Evolutionary conservation across 495 filamentous ascomycete species (phyloP), one percentile per base, ranked within the genome.

Genomic region (Cladorrhinum samala): DNA sequence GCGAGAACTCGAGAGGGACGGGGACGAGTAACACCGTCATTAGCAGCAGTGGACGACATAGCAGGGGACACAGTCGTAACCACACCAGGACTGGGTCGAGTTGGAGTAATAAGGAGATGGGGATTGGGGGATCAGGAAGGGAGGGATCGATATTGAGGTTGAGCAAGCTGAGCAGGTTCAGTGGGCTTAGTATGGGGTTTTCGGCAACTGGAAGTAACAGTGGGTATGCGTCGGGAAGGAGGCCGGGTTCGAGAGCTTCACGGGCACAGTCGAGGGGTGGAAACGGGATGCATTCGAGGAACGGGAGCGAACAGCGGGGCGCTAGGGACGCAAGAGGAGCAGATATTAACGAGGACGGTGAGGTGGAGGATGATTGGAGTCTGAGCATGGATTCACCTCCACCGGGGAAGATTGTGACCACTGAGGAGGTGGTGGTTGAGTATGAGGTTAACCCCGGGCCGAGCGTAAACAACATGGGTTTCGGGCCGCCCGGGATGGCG

Each of bases 11-110:
- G 1, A 41, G 38, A 46, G 61, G 61, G 6, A 63, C 61, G 8
- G 61, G 61, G 6, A 49, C 57, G 9, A 60, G 52, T 45, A 58
- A 48, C 42, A 63, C 61, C 1, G 52, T 63, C 43, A 63, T 63
- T 44, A 58, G 52, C 27, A 33, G 27, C 6, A 33, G 27, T 33
- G 11, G 27, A 33, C n/a, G n/a, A n/a, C n/a, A n/a, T n/a, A 33
- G 27, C 27, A 33, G 27, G 11, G 11, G 11, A 5, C 27, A 33
- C 27, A 33, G 27, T 11, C 27, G 55, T 11, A 56, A 42, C 14
- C 60, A 55, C 48, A 58, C 47, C 33, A 52, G 46, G n/a, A 46
- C 41, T 16, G 51, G 52, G 2, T 55, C 44, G 50, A 58, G 54
- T 6, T 47, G 45, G 45, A 47, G 23, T 16, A 47, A 47, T 36